Base-by-base conservation (phyloP, 2,329 filamentous ascomycete genomes). In the Sclerotinia subarctica region DNA sequence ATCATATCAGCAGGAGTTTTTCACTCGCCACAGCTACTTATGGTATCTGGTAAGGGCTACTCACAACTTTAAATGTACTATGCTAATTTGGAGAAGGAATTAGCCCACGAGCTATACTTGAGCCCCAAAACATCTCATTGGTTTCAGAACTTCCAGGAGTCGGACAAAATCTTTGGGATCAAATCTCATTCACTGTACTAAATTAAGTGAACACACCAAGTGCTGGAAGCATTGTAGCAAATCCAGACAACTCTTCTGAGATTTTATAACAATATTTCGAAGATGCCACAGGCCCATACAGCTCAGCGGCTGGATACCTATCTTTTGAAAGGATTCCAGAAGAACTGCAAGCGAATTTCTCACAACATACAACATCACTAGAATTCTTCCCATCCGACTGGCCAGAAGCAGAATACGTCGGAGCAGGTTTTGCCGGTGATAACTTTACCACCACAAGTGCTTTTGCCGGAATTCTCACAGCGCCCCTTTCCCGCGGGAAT, bases 81-180 rank as follows among this genome's bases (percentile, higher is more conserved):
- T 57, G 19, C 19, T 60, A 29, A n/a, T 8, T 5, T 35, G 17
- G 5, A 24, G 2, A 57, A 59, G 64, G 53, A 24, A 64, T 68
- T 15, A 49, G 58, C 5, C 66, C 58, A 1, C 57, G 32, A 1
- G 1, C 58, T 13, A 6, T 24, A 8, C 66, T 63, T 1, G 47
- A 53, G 38, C 15, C 24, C n/a, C 21, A 44, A 24, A 38, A 19
- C n/a, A 85, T 86, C 47, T 73, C 78, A 0, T 72, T 84, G 1
- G 69, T 85, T 3, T 77, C 78, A 11, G 79, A 83, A 46, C 78
- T 82, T 2, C 81, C 80, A 0, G 83, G 83, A 2, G 84, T 86
- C 1, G 84, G 83, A 5, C 77, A 83, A 70, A 81, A 82, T 67
- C 78, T 85, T 13, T 63, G 42, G n/a, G 66, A 67, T n/a, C 66